Base-by-base conservation (phyloP, 495 filamentous ascomycete genomes). In the Hypoxylon lienhwacheense region DNA sequence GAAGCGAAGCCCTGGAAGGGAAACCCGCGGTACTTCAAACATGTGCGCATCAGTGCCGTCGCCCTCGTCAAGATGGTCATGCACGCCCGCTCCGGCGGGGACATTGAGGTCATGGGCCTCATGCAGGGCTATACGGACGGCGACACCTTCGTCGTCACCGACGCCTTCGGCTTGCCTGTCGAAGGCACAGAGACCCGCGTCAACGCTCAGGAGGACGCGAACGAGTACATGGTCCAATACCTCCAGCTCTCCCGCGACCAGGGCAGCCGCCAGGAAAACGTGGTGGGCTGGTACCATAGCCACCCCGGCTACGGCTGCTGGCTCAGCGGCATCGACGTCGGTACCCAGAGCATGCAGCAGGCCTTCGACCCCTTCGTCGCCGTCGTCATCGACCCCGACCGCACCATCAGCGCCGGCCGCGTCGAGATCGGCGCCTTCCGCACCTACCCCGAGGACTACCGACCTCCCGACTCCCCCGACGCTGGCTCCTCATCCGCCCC, bases 1-100 rank as follows among this genome's bases (percentile, higher is more conserved):
- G 71, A 78, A 3, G 74, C 74, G n/a, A 80, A 81, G 21, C 91
- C 95, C 28, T 97, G 95, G 93, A 69, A 70, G 47, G 78, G 76
- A n/a, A 82, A 97, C 68, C 88, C 87, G 0, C 77, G 90, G 68
- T 84, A 97, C 77, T 99, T 96, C 83, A 91, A 93, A 67, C 77
- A 85, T 28, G 88, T 97, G 17, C 90, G 91, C 59, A 91, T 99
- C 70, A 92, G 89, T 31, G 89, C 95, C 29, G 84, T 95, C 16
- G 95, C 95, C 4, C 82, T 99, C 8, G 79, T 97, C 56, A 99
- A 99, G 74, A 99, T 99, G 95, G 90, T 95, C 49, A 97, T 96
- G 90, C 95, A 99, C 69, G 95, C 95, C 1, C 87, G 95, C 15
- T 89, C 88, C 0, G 95, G 95, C 40, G 92, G 93, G 12, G 83